phyloP scores from a whole-genome alignment of 1,139 yeast genomes.

The Blastobotrys illinoisensis region DNA sequence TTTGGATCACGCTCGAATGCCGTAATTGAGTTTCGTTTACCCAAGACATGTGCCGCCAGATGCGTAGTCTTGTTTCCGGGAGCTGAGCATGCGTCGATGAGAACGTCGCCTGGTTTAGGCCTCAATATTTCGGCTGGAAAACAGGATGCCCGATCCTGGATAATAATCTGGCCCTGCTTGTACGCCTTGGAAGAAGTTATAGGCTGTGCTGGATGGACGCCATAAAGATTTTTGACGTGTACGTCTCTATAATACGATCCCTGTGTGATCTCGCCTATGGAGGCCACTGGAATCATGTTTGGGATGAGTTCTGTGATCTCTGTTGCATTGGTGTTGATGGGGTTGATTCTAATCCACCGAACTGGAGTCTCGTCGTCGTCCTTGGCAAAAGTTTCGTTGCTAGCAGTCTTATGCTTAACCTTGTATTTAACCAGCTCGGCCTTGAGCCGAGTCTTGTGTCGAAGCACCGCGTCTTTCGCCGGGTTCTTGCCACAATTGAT shows the following conservation, averaged over 20 bases:
- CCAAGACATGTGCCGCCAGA: constrained; percentile 55
- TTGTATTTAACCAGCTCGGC: constrained; percentile 80
- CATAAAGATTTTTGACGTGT: constrained; percentile 69
- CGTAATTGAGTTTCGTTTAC: constrained; percentile 42
- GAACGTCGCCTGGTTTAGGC: constrained; percentile 44
- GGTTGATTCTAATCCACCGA: constrained; percentile 80
- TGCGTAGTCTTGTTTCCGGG: constrained; percentile 98
- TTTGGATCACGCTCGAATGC: constrained; percentile 85
- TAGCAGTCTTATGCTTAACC: constrained; percentile 55
- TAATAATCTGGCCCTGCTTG: constrained; percentile 68
- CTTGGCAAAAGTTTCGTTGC: constrained; percentile 36
- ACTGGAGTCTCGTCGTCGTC: constrained; percentile 58
- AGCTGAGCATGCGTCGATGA: constrained; percentile 95
- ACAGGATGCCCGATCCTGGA: constrained; percentile 95
- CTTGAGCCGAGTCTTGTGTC: constrained; percentile 70
- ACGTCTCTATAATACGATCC: constrained; percentile 57
- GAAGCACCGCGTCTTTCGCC: constrained; percentile 71
- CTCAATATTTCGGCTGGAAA: constrained; percentile 84
- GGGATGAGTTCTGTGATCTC: constrained; percentile 37
- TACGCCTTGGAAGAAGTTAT: constrained; percentile 64
- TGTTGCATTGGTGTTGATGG: constrained; percentile 38
- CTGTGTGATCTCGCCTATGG: constrained; percentile 42
- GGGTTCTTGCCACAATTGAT: constrained; percentile 89
- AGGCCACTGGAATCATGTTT: constrained; percentile 44
- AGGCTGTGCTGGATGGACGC: constrained; percentile 68